Percentiles rank a stretch among this genome's conserved stretches.
Evolutionary conservation across 305 asterid genomes (phyloP).

Genomic region (Fraxinus paxiana): DNA sequence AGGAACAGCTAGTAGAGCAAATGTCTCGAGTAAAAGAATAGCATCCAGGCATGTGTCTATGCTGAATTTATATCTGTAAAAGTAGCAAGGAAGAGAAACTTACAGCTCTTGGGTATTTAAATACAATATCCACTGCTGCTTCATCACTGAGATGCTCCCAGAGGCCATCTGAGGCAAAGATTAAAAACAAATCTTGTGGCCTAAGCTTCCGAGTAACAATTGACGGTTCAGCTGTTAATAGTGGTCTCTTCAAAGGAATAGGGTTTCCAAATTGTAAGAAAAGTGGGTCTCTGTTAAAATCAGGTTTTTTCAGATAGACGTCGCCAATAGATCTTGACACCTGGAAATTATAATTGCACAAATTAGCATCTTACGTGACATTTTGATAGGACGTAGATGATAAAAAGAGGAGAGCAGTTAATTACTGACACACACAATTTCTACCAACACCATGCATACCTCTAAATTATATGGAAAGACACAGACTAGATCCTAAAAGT

Average conservation of each 20-base stretch:
- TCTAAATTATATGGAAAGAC: conserved; percentile 35
- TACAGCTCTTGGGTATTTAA: conserved; percentile 75
- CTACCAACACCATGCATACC: conserved; percentile 37
- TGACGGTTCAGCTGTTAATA: conserved; percentile 89
- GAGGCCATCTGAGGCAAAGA: conserved; percentile 96
- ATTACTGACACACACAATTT: conserved; percentile 17
- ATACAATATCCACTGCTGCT: conserved; percentile 72
- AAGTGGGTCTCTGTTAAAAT: conserved; percentile 67
- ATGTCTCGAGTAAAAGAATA: neutral
- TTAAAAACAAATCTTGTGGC: conserved; percentile 74
- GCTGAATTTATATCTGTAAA: neutral
- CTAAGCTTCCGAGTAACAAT: conserved; percentile 66
- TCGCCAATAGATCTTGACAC: conserved; percentile 97
- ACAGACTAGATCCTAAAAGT: conserved; percentile 37
- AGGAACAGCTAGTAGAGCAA: neutral
- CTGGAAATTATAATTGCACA: conserved; percentile 34
- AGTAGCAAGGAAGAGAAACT: conserved; percentile 39
- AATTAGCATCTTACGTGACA: conserved; percentile 5
- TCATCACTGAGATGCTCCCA: conserved; percentile 92
- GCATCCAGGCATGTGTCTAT: neutral
- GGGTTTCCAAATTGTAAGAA: conserved; percentile 52
- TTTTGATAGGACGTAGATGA: conserved; percentile 11
- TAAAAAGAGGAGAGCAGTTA: neutral
- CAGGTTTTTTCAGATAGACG: conserved; percentile 87
- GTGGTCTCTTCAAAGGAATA: conserved; percentile 75